Percentiles rank a stretch among this genome's conserved stretches.
Conservation (phyloP, 768 basidiomycete genomes). For the Auricularia sp. region DNA sequence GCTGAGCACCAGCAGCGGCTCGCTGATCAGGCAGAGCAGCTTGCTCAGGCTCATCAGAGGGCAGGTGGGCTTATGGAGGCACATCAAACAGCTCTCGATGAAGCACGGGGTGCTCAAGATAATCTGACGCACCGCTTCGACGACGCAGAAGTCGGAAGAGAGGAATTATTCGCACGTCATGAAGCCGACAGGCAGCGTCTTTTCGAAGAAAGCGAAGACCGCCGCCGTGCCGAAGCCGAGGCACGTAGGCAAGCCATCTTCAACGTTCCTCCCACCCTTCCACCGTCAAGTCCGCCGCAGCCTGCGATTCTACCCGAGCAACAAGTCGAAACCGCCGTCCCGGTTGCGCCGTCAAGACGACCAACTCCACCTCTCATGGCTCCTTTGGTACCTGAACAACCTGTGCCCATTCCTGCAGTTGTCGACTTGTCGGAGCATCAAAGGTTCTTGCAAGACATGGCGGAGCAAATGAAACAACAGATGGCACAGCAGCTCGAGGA, state of each 20-base stretch:
- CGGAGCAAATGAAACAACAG: slow-evolving; percentile 1
- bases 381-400: not conserved
- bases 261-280: slow-evolving; percentile 20
- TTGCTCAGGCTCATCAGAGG: not conserved
- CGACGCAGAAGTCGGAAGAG: slow-evolving; percentile 54
- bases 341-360: not conserved
- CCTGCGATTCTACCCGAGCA: not conserved
- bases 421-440: slow-evolving; percentile 1
- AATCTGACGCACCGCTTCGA: slow-evolving; percentile 14
- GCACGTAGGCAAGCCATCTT: slow-evolving; percentile 39
- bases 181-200: slow-evolving; percentile 57
- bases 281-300: slow-evolving; percentile 11
- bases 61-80: not conserved
- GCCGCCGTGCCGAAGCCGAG: slow-evolving; percentile 46
- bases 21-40: slow-evolving; percentile 6
- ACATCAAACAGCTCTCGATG: slow-evolving; percentile 23
- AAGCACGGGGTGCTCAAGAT: slow-evolving; percentile 31
- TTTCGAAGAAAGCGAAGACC: slow-evolving; percentile 50
- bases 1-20: not conserved
- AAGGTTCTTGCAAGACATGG: not conserved
- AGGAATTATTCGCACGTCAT: slow-evolving; percentile 49
- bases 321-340: slow-evolving; percentile 7
- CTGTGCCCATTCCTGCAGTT: not conserved
- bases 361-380: not conserved
- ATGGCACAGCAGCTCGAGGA: slow-evolving; percentile 29